Conservation (phyloP, 2,329 filamentous ascomycete species). For the Beauveria brongniartii region DNA sequence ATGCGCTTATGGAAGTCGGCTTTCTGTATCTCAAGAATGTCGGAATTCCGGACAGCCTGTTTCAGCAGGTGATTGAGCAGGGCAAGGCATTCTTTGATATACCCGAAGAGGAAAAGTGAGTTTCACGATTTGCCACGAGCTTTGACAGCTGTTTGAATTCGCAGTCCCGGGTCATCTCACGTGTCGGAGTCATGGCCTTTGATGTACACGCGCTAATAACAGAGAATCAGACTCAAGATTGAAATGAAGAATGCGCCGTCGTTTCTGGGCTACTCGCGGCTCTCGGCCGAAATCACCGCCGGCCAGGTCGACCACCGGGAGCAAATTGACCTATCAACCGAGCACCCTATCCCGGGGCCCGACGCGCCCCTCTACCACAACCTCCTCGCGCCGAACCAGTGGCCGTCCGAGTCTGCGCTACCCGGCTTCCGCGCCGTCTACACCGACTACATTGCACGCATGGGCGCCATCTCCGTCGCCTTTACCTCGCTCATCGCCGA, state of each 20-base stretch:
- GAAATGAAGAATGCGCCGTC: slow-evolving; percentile 68
- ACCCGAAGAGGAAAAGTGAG: slow-evolving; percentile 64
- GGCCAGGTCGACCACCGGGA: slow-evolving; percentile 71
- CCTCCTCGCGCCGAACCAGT: slow-evolving; percentile 70
- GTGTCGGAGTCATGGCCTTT: not conserved
- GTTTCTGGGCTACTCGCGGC: slow-evolving; percentile 61
- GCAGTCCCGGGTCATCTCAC: no score
- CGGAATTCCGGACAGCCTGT: slow-evolving; percentile 58
- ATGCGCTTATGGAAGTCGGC: slow-evolving; percentile 77
- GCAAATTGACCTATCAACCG: slow-evolving; percentile 79
- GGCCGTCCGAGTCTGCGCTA: slow-evolving; percentile 57
- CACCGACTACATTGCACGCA: slow-evolving; percentile 66
- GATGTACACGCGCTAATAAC: not conserved
- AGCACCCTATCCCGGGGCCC: slow-evolving; percentile 57
- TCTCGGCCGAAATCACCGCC: slow-evolving; percentile 64
- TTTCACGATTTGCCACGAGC: not conserved
- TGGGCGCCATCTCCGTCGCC: slow-evolving; percentile 62
- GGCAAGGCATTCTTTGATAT: slow-evolving; percentile 71
- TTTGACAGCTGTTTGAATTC: no score
- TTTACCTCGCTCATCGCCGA: slow-evolving; percentile 80
- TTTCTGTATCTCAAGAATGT: slow-evolving; percentile 81
- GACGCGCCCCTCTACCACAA: slow-evolving; percentile 64
- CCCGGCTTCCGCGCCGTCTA: slow-evolving; percentile 62
- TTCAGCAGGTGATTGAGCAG: slow-evolving; percentile 56
- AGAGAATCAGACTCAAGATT: slow-evolving; percentile 44